Evolutionary conservation across 495 filamentous ascomycete genomes (phyloP), one percentile per base, ranked within the genome.

Genomic region (Pseudotulostoma volvatum): DNA sequence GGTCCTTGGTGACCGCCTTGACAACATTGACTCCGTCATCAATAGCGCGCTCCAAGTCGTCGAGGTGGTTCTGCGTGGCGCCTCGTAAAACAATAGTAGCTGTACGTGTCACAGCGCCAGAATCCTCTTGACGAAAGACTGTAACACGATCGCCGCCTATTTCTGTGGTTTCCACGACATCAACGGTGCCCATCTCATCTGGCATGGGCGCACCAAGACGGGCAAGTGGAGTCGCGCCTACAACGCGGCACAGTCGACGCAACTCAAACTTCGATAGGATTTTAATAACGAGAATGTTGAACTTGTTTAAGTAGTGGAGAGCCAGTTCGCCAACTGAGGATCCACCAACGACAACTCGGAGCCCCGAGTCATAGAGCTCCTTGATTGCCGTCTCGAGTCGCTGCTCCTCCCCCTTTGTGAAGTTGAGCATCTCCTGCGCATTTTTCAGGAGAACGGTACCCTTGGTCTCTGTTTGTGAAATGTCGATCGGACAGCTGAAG

Each of bases 21-120:
- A 99, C 83, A 35, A 93, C 92, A 53, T 94, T 99, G 50, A 99
- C 92, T 43, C 92, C 92, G 51, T 99, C 92, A 49, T 99, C 92
- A 21, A 99, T 85, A 36, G 92, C 92, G 40, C 92, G 76, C 69
- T 99, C 92, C 31, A 99, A 73, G 44, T 99, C 92, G 48, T 99
- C 92, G 31, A 99, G 75, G 56, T 95, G 83, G 59, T 99, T 96
- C 59, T 94, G 85, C 8, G 92, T 99, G 8, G 92, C 92, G 32
- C 92, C 92, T 37, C 92, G 76, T 43, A 99, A 76, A 33, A 99
- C 87, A 25, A 99, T 74, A 3, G 92, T 99, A 9, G 92, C 82
- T 33, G 92, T 99, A 46, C 84, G 75, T 4, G 92, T 95, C 14
- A 73, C 68, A 44, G 95, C 83, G 52, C 84, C 78, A 51, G 85